Base-by-base conservation (phyloP, 768 basidiomycete species). In the Suillus hirtellus region DNA sequence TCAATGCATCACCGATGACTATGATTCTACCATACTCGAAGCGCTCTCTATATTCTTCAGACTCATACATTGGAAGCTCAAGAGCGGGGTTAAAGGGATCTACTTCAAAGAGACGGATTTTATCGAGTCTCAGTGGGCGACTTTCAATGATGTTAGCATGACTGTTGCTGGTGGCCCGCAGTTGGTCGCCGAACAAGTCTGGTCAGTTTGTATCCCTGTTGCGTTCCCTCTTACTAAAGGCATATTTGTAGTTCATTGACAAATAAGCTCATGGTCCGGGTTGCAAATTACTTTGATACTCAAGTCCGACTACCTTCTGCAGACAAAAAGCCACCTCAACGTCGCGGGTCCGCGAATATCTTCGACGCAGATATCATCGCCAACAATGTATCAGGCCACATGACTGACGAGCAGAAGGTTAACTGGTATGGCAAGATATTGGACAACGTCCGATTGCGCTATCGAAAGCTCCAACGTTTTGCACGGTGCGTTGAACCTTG, bases 101-200 rank as follows among this genome's bases (percentile, higher is more conserved):
- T 92, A 96, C 76, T 96, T 99, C 81, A 95, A 96, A 72, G 97
- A 99, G 80, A 97, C 96, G 0, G 96, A 99, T 73, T 88, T 99
- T n/a, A 82, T 99, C 43, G 96, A 99, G 72, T 89, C 90, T 7
- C 95, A 99, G 70, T 96, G 95, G 92, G 89, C 92, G 21, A 96
- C 96, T 24, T 89, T 99, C 76, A 92, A 92, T 67, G 92, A 93
- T 73, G 94, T 96, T 59, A 95, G 94, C 63, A 81, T 95, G 73
- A 92, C 89, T 43, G 89, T 95, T 10, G 81, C 86, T 21, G 93
- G 93, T 5, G 97, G 96, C 27, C 95, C 96, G 21, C 78, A 90
- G 60, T 79, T 96, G 4, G 95, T 99, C 11, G 96, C 96, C 12
- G 96, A 99, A 76, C 93, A 97, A 70, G 86, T 98, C 68, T 96